These are phyloP conservation scores for Grosmannia huntii DNA, from an alignment of 2,329 filamentous ascomycete genomes.

Conservation along the genomic window DNA sequence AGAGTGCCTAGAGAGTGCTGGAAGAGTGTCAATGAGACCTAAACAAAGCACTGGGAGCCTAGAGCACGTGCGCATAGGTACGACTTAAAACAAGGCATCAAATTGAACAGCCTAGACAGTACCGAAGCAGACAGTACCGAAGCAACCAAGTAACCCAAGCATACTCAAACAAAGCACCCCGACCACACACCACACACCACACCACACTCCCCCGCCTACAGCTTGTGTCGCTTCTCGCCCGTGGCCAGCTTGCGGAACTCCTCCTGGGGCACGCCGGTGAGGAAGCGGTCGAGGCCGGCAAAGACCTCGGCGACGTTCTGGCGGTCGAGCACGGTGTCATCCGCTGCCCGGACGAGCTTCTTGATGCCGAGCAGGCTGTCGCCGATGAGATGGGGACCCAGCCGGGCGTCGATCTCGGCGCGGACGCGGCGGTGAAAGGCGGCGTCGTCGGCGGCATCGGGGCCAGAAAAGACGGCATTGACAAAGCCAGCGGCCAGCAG, in stretches of 20 bases:
- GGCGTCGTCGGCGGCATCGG: constrained; percentile 42
- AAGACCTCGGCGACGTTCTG: constrained; percentile 80
- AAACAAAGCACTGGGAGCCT: too few relatives aligned
- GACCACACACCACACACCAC: not conserved
- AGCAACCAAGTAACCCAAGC: too few relatives aligned
- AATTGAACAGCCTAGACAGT: too few relatives aligned
- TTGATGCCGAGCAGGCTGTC: constrained; percentile 77
- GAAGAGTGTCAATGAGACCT: too few relatives aligned
- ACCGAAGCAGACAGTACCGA: too few relatives aligned
- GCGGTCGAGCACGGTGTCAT: constrained; percentile 57
- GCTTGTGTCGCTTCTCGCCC: constrained; percentile 89
- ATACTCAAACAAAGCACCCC: too few relatives aligned
- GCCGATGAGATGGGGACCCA: constrained; percentile 69
- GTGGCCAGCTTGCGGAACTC: constrained; percentile 78
- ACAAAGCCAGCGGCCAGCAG: constrained; percentile 69
- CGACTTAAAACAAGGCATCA: too few relatives aligned
- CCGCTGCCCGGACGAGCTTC: constrained; percentile 62
- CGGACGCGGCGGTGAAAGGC: constrained; percentile 62
- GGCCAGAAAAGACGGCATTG: constrained; percentile 65
- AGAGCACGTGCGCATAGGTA: too few relatives aligned
- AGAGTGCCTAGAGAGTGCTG: too few relatives aligned
- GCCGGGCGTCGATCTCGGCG: constrained; percentile 63
- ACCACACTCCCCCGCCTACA: constrained; percentile 35
- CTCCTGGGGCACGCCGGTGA: constrained; percentile 68
- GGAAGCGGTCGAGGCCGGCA: constrained; percentile 68